Conservation (phyloP, 164 flowering plant genomes). For the Sedum album region DNA sequence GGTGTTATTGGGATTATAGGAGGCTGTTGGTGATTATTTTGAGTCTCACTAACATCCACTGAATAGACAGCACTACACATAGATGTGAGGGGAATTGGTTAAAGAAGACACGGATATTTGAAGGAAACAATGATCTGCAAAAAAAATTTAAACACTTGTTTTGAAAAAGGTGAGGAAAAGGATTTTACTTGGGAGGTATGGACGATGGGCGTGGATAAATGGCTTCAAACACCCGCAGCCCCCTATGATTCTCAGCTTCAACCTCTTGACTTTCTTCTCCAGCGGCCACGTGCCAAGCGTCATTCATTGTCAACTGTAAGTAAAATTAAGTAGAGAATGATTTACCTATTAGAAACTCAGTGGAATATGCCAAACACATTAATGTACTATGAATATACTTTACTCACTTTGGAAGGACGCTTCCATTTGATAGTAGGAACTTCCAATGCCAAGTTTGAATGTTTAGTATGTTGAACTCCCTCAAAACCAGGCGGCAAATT, state of each 20-base stretch:
- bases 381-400: not conserved
- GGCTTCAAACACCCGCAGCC: constrained; percentile 81
- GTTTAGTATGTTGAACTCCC: constrained; percentile 34
- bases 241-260: constrained; percentile 55
- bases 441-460: constrained; percentile 36
- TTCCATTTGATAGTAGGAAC: constrained; percentile 63
- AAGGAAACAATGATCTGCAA: too few species aligned
- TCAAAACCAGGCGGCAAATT: constrained; percentile 89
- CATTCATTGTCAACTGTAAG: constrained; percentile 45
- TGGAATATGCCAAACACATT: not conserved
- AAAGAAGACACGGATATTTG: not conserved
- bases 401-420: constrained; percentile 60
- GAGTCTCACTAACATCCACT: constrained; percentile 23
- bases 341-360: not conserved
- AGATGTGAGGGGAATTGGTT: constrained; percentile 15
- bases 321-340: not conserved
- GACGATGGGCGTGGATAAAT: constrained; percentile 80
- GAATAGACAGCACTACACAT: constrained; percentile 47
- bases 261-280: constrained; percentile 87
- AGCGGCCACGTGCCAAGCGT: constrained; percentile 69
- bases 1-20: constrained; percentile 63
- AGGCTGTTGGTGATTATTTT: constrained; percentile 26
- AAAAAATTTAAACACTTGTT: too few species aligned
- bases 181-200: constrained; percentile 70
- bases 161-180: too few species aligned